A percentile compares a stretch with the other conserved stretches of the same genome.
Conservation (phyloP, 192 early-diverging fungal genomes). For the Radiomyces spectabilis region DNA sequence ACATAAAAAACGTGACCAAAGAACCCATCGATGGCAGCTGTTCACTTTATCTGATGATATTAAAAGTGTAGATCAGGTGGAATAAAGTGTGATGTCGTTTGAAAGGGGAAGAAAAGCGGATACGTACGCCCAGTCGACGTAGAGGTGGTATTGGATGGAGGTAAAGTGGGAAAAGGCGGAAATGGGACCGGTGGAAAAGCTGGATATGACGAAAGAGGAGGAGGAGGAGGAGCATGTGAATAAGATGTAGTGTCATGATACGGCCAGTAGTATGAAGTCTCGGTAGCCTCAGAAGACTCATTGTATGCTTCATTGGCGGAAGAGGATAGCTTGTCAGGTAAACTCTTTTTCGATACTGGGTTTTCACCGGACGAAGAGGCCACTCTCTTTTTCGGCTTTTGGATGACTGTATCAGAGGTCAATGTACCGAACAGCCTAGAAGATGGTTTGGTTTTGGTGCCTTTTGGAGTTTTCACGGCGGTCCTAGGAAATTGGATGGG, state of each 20-base stretch:
- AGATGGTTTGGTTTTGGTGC: not conserved
- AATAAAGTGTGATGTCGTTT: not conserved
- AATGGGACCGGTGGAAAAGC: not conserved
- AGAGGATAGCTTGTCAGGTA: no score
- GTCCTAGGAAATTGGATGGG: not conserved
- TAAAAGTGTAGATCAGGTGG: constrained; percentile 9
- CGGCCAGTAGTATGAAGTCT: no score
- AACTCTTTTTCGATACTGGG: no score
- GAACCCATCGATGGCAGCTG: not conserved
- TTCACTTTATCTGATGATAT: not conserved
- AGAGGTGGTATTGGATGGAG: not conserved
- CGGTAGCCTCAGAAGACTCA: no score
- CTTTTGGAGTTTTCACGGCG: not conserved
- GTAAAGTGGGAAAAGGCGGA: not conserved
- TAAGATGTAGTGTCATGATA: not conserved
- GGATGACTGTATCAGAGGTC: not conserved
- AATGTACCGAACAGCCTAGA: not conserved
- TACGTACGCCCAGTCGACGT: not conserved
- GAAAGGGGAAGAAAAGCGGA: not conserved
- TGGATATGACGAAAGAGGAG: not conserved
- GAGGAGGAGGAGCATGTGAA: not conserved
- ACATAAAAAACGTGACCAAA: not conserved
- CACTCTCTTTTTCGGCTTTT: not conserved
- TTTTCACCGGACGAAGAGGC: no score
- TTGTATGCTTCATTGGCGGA: no score